Base-by-base conservation (phyloP, 345 rosid genomes). In the Populus davidiana region DNA sequence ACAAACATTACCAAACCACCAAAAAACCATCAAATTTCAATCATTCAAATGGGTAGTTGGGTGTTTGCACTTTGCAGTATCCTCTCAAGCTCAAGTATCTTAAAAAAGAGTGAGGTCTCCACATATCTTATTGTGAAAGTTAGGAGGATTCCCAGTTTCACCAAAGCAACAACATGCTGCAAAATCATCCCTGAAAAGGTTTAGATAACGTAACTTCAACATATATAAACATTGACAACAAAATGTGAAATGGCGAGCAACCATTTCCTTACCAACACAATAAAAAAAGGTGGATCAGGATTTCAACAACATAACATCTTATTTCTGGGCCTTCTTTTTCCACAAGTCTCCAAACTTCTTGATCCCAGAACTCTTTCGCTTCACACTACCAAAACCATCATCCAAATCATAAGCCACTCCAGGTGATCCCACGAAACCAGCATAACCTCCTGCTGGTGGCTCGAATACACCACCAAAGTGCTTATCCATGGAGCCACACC, bases 341-440 rank as follows among this genome's bases (percentile, higher is more conserved):
- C 98, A 95, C 81, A 93, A 75, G 69, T 95, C 98, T 31, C 99
- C 97, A 27, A 95, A 87, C 97, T 86, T 89, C 74, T 86, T 93
- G 43, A 90, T 92, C 65, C 96, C 92, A 4, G 96, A 92, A 43
- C 89, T 86, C 82, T 89, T 91, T 31, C 93, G 82, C 83, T 89
- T 91, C 23, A 90, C 97, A 31, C 90, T 90, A 25, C 94, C 93
- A 7, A 83, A 80, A 36, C 92, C 91, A 80, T 88, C 94, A 29
- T 90, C 95, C 36, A 75, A 25, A 35, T 91, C 90, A 70, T 91
- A 94, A 17, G 74, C 82, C 82, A 87, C 62, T 66, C 90, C 95
- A 5, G 89, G 89, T 14, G 91, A 91, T 33, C 97, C 94, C 8
- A 84, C 85, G 59, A 87, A 90, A 68, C 89, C 86, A 11, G 83